A percentile compares a stretch with the other conserved stretches of the same genome.
Evolutionary conservation across 495 filamentous ascomycete species (phyloP).

Genomic region (Tetracladium setigerum): DNA sequence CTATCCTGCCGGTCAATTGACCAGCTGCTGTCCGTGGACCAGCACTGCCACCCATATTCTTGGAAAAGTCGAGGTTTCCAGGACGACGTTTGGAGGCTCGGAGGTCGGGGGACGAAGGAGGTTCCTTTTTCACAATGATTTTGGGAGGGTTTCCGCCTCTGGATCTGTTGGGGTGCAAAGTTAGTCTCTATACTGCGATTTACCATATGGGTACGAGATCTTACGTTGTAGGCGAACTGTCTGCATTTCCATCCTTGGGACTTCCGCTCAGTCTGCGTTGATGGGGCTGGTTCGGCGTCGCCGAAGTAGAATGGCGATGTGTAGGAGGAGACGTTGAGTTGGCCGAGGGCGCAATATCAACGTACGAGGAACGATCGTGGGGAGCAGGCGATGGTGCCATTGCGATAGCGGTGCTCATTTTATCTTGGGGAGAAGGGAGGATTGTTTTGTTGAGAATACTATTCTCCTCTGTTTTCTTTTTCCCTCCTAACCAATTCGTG

Average conservation of each 20-base stretch:
- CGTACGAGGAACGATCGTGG: conserved; percentile 43
- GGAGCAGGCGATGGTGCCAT: conserved; percentile 54
- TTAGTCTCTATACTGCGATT: conserved; percentile 10
- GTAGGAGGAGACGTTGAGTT: conserved; percentile 35
- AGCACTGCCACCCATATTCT: conserved; percentile 45
- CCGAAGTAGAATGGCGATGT: conserved; percentile 27
- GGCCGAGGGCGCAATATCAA: conserved; percentile 31
- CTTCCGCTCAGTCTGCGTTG: conserved; percentile 42
- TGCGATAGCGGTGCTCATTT: conserved; percentile 52
- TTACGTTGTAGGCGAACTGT: conserved; percentile 38
- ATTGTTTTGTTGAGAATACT: neutral
- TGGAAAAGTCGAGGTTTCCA: conserved; percentile 81
- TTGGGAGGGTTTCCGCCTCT: conserved; percentile 54
- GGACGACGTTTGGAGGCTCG: conserved; percentile 74
- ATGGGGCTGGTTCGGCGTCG: conserved; percentile 31
- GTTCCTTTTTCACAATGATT: conserved; percentile 95
- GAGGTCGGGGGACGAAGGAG: conserved; percentile 76
- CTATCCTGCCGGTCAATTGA: conserved; percentile 66
- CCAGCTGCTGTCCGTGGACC: conserved; percentile 51
- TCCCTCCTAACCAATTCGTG: conserved; percentile 4
- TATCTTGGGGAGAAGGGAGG: conserved; percentile 17
- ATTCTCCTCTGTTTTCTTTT: conserved; percentile 4
- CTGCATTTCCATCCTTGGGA: conserved; percentile 30
- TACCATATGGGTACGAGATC: conserved; percentile 21
- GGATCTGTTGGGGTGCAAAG: conserved; percentile 29